phyloP scores from a whole-genome alignment of 2,329 filamentous ascomycete genomes.

The Dryadomyces sulphureus region DNA sequence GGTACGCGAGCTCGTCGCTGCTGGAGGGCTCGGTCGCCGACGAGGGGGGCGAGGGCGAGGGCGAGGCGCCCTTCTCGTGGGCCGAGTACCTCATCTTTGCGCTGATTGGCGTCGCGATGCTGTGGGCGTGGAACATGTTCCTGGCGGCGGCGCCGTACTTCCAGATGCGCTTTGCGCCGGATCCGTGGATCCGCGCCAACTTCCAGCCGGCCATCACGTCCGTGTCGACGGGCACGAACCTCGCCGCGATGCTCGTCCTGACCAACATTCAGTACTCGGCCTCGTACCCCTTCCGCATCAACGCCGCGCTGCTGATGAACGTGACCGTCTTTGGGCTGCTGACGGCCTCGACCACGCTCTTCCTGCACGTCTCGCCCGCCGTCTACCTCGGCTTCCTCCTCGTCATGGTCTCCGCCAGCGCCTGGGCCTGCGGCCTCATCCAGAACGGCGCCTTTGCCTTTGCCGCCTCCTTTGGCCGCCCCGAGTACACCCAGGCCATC shows the following conservation, averaged over 20 bases:
- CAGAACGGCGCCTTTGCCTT: constrained; percentile 95
- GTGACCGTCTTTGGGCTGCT: constrained; percentile 63
- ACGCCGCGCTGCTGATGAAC: constrained; percentile 61
- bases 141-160: constrained; percentile 91
- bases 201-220: constrained; percentile 86
- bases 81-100: constrained; percentile 75
- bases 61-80: constrained; percentile 56
- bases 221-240: constrained; percentile 72
- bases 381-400: constrained; percentile 73
- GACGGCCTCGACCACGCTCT: constrained; percentile 61
- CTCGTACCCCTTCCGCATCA: constrained; percentile 79
- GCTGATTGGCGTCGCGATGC: constrained; percentile 79
- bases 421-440: constrained; percentile 67
- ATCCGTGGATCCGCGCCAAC: constrained; percentile 58
- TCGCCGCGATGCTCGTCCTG: constrained; percentile 60
- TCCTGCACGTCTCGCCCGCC: constrained; percentile 44
- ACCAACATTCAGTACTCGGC: constrained; percentile 68
- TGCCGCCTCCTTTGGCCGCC: constrained; percentile 67
- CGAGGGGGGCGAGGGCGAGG: constrained; percentile 10
- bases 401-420: constrained; percentile 63
- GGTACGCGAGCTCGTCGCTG: constrained; percentile 7
- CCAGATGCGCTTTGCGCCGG: constrained; percentile 59
- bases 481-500: constrained; percentile 88
- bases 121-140: constrained; percentile 99
- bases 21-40: constrained; percentile 7